Percentiles rank a stretch among this genome's conserved stretches.
These are phyloP conservation scores for Cladosporium sp. DNA, from an alignment of 2,329 filamentous ascomycete species.

Conservation along the genomic window DNA sequence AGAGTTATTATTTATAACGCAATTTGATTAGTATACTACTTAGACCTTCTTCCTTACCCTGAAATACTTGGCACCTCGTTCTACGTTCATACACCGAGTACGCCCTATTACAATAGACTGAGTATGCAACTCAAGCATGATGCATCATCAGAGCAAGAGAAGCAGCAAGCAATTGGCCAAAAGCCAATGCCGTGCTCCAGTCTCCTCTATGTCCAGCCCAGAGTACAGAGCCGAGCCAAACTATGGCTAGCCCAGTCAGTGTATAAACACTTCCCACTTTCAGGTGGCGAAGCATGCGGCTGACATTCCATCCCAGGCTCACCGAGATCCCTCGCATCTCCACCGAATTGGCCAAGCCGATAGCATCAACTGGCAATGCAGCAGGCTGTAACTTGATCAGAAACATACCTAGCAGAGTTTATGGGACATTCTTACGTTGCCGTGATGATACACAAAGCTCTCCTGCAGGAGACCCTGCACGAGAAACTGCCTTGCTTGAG, in stretches of 20 bases:
- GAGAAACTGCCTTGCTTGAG: background rate
- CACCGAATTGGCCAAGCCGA: background rate
- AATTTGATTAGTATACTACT: too few species aligned
- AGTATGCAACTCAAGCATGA: background rate
- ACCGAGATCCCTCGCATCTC: background rate
- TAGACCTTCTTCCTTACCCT: too few species aligned
- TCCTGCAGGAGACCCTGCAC: background rate
- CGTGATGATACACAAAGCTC: background rate
- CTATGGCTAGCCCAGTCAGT: background rate
- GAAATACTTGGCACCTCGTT: too few species aligned
- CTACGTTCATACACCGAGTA: too few species aligned
- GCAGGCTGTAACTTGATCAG: background rate
- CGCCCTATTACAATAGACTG: too few species aligned
- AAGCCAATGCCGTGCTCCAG: background rate
- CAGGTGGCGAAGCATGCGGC: background rate
- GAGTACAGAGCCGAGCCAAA: background rate
- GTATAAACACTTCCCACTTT: background rate
- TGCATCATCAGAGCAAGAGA: background rate
- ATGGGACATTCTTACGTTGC: too few species aligned
- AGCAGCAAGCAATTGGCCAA: background rate
- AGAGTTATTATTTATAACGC: too few species aligned
- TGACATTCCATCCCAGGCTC: background rate
- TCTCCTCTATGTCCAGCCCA: background rate
- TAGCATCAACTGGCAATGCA: background rate
- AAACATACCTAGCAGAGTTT: background rate